A percentile compares a stretch with the other conserved stretches of the same genome.
Evolutionary conservation across 495 filamentous ascomycete genomes (phyloP).

Genomic region (Hypomontagnella submonticulosa): DNA sequence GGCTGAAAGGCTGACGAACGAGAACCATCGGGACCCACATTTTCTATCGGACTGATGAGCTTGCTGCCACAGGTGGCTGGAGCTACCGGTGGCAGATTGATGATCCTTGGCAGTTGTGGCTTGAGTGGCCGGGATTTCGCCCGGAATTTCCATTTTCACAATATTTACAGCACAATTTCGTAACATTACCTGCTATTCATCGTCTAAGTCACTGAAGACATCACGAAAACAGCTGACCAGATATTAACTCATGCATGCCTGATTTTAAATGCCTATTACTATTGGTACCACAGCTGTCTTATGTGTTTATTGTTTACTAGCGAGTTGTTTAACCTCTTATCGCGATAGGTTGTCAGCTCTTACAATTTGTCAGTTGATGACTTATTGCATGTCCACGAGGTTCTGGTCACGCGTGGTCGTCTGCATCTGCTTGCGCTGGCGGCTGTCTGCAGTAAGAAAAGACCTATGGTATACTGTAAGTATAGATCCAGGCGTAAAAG

Average conservation of each 20-base stretch:
- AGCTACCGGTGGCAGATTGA: constrained; percentile 3
- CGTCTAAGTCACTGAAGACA: too few species aligned
- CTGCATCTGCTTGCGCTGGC: background rate
- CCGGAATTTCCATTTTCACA: background rate
- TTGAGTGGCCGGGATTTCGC: constrained; percentile 14
- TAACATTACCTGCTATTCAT: too few species aligned
- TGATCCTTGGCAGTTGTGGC: constrained; percentile 7
- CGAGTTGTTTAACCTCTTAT: constrained; percentile 20
- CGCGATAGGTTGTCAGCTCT: constrained; percentile 2
- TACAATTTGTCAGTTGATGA: constrained; percentile 32
- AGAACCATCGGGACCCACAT: constrained; percentile 41
- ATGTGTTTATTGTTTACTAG: constrained; percentile 6
- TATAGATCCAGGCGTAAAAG: too few species aligned
- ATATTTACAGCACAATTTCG: too few species aligned
- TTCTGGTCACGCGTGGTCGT: constrained; percentile 28
- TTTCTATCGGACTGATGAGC: constrained; percentile 18
- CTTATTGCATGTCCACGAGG: constrained; percentile 30
- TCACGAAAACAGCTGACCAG: too few species aligned
- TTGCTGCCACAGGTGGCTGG: constrained; percentile 35
- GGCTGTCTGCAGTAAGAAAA: too few species aligned
- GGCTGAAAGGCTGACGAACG: constrained; percentile 60
- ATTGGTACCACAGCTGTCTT: background rate
- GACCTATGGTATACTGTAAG: too few species aligned
- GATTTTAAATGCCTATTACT: constrained; percentile 1
- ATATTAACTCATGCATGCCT: too few species aligned